phyloP scores from a whole-genome alignment of 208 protist species.

The Naegleria gruberi region DNA sequence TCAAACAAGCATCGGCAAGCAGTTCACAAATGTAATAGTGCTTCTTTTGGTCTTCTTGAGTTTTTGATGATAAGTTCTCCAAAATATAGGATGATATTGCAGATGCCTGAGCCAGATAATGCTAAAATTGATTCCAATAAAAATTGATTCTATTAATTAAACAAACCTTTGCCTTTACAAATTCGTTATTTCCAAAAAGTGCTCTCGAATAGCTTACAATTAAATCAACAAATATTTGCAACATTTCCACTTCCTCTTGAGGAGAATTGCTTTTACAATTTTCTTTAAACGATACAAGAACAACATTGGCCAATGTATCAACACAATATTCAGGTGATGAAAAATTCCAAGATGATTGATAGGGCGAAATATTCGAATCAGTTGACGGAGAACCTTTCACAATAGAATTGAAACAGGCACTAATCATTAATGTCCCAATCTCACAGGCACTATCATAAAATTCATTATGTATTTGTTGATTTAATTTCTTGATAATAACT shows the following conservation, averaged over 20 bases:
- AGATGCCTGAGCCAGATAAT: neutral
- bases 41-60: neutral
- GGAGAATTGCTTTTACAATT: neutral
- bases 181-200: neutral
- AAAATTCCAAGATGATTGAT: neutral
- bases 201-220: neutral
- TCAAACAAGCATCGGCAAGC: neutral
- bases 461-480: neutral
- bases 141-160: neutral
- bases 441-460: neutral
- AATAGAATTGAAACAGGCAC: neutral
- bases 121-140: neutral
- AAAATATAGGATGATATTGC: neutral
- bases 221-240: neutral
- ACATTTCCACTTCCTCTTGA: neutral
- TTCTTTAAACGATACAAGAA: neutral
- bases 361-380: neutral
- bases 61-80: neutral
- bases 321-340: neutral
- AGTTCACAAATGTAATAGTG: neutral
- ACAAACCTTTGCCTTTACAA: neutral
- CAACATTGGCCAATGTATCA: neutral
- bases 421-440: neutral
- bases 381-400: too few species aligned
- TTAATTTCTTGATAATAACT: neutral